phyloP scores from a whole-genome alignment of 257 asterid genomes.

The Solanum gandarillasii region DNA sequence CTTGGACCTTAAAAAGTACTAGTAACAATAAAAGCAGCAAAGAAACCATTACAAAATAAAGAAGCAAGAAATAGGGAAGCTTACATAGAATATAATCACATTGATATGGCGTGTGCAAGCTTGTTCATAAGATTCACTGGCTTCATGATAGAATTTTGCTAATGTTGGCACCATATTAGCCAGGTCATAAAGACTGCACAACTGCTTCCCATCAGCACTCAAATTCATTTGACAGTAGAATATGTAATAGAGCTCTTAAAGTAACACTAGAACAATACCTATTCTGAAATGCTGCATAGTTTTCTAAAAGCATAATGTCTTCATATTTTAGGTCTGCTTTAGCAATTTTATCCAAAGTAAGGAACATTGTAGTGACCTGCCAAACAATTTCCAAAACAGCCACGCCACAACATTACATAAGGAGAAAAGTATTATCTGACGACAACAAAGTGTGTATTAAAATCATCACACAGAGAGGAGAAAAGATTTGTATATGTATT shows the following conservation, averaged over 20 bases:
- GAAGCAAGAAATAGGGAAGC: slow-evolving; percentile 18
- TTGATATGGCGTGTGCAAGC: slow-evolving; percentile 82
- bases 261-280: slow-evolving; percentile 32
- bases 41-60: neutral
- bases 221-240: neutral
- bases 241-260: neutral
- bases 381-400: slow-evolving; percentile 19
- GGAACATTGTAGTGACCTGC: slow-evolving; percentile 96
- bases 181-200: slow-evolving; percentile 83
- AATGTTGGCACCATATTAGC: slow-evolving; percentile 92
- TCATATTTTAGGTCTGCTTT: slow-evolving; percentile 73
- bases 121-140: slow-evolving; percentile 91
- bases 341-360: slow-evolving; percentile 85
- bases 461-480: neutral
- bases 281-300: slow-evolving; percentile 96
- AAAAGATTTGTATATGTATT: neutral
- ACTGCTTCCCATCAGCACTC: slow-evolving; percentile 16
- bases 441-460: neutral
- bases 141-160: slow-evolving; percentile 97
- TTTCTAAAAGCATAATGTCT: slow-evolving; percentile 81
- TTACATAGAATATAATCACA: slow-evolving; percentile 74
- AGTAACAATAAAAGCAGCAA: neutral
- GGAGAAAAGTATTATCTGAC: neutral
- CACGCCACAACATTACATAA: neutral
- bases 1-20: neutral